These are phyloP conservation scores for Tylopilus cervinicoccineus DNA, from an alignment of 768 basidiomycete genomes.

Conservation along the genomic window DNA sequence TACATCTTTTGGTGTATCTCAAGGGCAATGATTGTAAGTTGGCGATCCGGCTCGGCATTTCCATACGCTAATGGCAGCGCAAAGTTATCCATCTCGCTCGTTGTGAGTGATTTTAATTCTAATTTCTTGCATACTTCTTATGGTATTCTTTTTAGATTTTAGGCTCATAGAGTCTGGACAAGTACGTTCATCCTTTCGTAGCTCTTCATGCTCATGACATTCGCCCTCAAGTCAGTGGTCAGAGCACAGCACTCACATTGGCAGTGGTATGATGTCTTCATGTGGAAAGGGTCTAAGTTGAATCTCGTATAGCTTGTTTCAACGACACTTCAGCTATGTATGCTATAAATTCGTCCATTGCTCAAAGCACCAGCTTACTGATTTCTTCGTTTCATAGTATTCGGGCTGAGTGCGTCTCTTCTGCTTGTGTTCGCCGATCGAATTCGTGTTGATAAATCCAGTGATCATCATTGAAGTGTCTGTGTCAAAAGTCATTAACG, in stretches of 20 bases:
- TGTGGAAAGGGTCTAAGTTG: neutral
- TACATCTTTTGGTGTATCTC: neutral
- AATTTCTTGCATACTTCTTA: too few relatives aligned
- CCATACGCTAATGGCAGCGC: neutral
- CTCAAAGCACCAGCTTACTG: neutral
- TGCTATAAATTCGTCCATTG: neutral
- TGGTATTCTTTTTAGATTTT: slow-evolving; percentile 9
- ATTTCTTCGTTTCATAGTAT: neutral
- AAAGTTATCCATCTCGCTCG: neutral
- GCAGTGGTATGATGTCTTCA: slow-evolving; percentile 11
- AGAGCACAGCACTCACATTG: slow-evolving; percentile 6
- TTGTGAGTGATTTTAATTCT: neutral
- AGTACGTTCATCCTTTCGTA: slow-evolving; percentile 5
- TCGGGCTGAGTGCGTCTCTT: slow-evolving; percentile 7
- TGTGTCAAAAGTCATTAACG: neutral
- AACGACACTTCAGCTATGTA: slow-evolving; percentile 9
- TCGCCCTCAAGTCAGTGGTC: slow-evolving; percentile 10
- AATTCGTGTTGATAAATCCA: neutral
- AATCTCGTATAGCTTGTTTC: neutral
- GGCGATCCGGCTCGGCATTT: neutral
- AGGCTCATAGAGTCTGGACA: slow-evolving; percentile 22
- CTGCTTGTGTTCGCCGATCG: neutral
- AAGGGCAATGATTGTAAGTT: neutral
- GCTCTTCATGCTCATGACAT: neutral
- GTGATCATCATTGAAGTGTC: neutral